These are phyloP conservation scores for Populus trichocarpa DNA, from an alignment of 441 rosid genomes.

Conservation along the genomic window DNA sequence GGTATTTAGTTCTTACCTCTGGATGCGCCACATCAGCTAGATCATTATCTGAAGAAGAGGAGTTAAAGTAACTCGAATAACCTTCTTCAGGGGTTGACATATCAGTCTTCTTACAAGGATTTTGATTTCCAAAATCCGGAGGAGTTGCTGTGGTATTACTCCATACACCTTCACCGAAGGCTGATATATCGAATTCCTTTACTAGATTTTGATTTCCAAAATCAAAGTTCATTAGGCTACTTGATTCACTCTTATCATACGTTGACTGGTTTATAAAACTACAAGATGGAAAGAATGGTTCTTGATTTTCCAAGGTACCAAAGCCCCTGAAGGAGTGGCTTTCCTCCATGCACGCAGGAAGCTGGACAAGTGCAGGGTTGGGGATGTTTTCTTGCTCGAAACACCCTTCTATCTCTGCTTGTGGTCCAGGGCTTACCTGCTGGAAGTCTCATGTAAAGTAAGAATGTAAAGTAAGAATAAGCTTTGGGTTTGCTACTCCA, in stretches of 20 bases:
- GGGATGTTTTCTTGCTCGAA: not conserved
- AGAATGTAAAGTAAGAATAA: not conserved
- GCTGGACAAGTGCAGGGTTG: not conserved
- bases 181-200: not conserved
- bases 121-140: not conserved
- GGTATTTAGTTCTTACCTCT: constrained; percentile 1
- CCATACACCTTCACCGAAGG: not conserved
- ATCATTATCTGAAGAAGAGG: not conserved
- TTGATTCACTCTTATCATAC: not conserved
- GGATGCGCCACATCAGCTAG: not conserved
- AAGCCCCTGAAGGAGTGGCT: not conserved
- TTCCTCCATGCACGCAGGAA: not conserved
- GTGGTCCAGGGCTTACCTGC: not conserved
- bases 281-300: not conserved
- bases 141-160: not conserved
- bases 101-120: not conserved
- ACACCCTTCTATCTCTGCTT: not conserved
- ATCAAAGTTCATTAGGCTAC: not conserved
- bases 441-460: not conserved
- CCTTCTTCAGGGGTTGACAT: not conserved
- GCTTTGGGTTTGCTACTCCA: not conserved
- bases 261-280: constrained; percentile 2
- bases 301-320: too few relatives aligned
- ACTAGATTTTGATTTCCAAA: not conserved
- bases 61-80: not conserved